Conservation (phyloP, 192 early-diverging fungal genomes). For the Coemansia sp. region DNA sequence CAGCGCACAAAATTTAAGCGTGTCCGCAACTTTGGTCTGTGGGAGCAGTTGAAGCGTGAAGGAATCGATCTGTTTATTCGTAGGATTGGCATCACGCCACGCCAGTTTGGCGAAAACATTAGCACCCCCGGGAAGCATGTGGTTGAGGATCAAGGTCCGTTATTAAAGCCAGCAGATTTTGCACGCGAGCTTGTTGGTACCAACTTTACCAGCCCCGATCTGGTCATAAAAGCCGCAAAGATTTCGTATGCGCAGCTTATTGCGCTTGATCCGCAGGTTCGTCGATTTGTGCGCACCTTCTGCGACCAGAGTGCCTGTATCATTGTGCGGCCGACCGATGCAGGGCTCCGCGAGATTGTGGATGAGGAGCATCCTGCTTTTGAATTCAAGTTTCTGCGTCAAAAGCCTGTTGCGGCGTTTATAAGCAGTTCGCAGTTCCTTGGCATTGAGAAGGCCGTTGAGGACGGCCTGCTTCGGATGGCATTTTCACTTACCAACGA, state of each 20-base stretch:
- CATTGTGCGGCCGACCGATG: slow-evolving; percentile 76
- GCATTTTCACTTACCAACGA: slow-evolving; percentile 40
- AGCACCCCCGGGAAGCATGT: slow-evolving; percentile 50
- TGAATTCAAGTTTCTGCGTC: slow-evolving; percentile 81
- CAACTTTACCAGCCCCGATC: slow-evolving; percentile 27
- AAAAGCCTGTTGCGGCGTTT: slow-evolving; percentile 75
- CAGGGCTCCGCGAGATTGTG: slow-evolving; percentile 70
- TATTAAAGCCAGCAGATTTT: slow-evolving; percentile 22
- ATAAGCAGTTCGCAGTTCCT: slow-evolving; percentile 71
- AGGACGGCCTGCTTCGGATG: slow-evolving; percentile 65
- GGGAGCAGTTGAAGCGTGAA: slow-evolving; percentile 39
- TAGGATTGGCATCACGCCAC: slow-evolving; percentile 59
- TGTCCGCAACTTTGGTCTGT: slow-evolving; percentile 39
- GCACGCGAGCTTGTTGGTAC: slow-evolving; percentile 29
- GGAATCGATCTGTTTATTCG: slow-evolving; percentile 48
- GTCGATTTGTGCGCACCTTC: slow-evolving; percentile 71
- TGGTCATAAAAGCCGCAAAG: slow-evolving; percentile 59
- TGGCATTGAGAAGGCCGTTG: slow-evolving; percentile 70
- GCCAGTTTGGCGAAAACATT: slow-evolving; percentile 64
- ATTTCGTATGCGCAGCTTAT: slow-evolving; percentile 75
- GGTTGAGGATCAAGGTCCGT: slow-evolving; percentile 1
- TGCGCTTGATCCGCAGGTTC: slow-evolving; percentile 75
- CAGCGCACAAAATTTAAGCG: slow-evolving; percentile 39
- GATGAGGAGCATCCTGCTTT: slow-evolving; percentile 75
- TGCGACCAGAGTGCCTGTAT: slow-evolving; percentile 71